Conservation (phyloP, 495 filamentous ascomycete species). For the Hyaloscypha finlandica region DNA sequence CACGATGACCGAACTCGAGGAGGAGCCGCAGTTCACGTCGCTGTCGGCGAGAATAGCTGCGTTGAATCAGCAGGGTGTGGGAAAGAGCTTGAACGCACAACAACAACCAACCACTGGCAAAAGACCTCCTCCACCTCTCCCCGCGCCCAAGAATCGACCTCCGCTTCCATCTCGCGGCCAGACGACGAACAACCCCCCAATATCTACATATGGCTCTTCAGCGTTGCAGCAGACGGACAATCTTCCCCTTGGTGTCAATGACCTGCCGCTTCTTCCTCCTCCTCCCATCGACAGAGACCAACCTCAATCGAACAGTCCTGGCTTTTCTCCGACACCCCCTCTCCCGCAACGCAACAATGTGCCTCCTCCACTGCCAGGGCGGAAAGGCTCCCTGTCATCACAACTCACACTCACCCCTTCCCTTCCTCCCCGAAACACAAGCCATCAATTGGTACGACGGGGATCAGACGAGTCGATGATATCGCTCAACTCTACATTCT, state of each 20-base stretch:
- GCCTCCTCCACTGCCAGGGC: conserved; percentile 30
- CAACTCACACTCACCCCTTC: conserved; percentile 8
- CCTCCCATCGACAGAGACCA: conserved; percentile 43
- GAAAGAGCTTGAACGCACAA: conserved; percentile 48
- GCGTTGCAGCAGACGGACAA: conserved; percentile 23
- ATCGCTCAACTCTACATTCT: conserved; percentile 28
- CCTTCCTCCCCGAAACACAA: conserved; percentile 26
- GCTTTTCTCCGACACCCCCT: conserved; percentile 24
- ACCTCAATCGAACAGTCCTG: conserved; percentile 8
- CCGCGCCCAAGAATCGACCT: conserved; percentile 36
- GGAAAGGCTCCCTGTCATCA: conserved; percentile 25
- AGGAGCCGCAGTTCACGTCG: conserved; percentile 55
- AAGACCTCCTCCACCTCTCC: conserved; percentile 52
- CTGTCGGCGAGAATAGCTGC: conserved; percentile 58
- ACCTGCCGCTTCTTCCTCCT: conserved; percentile 49
- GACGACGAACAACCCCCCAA: conserved; percentile 32
- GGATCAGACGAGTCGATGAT: conserved; percentile 27
- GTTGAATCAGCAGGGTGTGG: conserved; percentile 43
- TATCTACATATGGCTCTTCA: conserved; percentile 29
- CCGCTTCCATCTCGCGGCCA: conserved; percentile 27
- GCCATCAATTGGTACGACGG: conserved; percentile 17
- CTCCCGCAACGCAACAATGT: conserved; percentile 31
- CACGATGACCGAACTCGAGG: conserved; percentile 55
- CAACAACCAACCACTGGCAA: conserved; percentile 36
- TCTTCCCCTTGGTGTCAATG: conserved; percentile 20